Base-by-base conservation (phyloP, 1,284 basidiomycete genomes). In the Trichosporon sp. region DNA sequence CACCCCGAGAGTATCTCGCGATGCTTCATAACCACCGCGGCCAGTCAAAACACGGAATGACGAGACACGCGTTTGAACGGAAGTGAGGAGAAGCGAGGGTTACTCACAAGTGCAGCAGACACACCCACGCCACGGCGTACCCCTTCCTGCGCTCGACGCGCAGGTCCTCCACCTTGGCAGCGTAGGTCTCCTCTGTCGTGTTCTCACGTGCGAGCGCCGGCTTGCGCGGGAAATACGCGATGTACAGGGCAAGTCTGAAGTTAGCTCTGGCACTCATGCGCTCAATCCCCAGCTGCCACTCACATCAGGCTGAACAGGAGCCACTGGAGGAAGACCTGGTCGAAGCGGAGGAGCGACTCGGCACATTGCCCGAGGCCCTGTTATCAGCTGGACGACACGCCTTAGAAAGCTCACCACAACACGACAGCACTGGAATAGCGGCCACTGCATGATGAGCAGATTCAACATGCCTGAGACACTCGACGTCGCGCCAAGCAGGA, bases 361-460 rank as follows among this genome's bases (percentile, higher is more conserved):
- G 93, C 78, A 77, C 96, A 99, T 67, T 86, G 87, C 11, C 89
- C 89, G 8, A 87, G 77, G 65, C 86, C 88, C 56, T 60, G 56
- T 1, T 1, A 25, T 38, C 12, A 62, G 44, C 56, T 23, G 1
- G n/a, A n/a, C 15, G 15, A 21, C 8, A n/a, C 18, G 12, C 2
- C 1, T 5, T 18, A 3, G 15, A 5, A 4, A 29, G 47, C 64
- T 35, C 27, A 64, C 63, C 3, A 69, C 63, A 29, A 70, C 85
- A 31, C 85, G 84, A 81, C 95, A 98, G 80, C 95, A 98, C 66
- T 86, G 87, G 65, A 98, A 87, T 62, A 93, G 85, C 0, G 89
- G 88, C 88, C 92, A 98, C 79, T 98, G 94, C 72, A 98, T 87
- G 3, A 93, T 90, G 32, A 97, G 91, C 88, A 95, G 89, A 79